phyloP scores from a whole-genome alignment of 495 filamentous ascomycete genomes.

The Alectoria sarmentosa region DNA sequence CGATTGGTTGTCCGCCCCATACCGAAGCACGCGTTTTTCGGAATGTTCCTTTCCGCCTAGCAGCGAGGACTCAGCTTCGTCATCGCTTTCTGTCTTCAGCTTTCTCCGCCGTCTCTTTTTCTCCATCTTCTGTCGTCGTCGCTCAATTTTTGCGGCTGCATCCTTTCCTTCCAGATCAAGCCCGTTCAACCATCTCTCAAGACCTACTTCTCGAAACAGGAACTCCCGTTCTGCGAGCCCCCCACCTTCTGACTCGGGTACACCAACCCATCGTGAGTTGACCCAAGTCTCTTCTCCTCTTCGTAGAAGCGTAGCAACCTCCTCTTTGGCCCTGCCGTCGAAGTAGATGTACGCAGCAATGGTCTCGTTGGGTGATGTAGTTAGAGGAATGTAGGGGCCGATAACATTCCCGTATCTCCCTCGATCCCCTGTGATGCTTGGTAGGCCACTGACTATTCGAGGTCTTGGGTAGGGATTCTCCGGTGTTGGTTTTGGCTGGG shows the following conservation, averaged over 20 bases:
- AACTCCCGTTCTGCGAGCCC: constrained; percentile 96
- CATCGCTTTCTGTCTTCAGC: constrained; percentile 39
- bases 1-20: constrained; percentile 63
- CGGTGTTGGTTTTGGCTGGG: constrained; percentile 65
- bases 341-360: constrained; percentile 99
- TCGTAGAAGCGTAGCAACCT: constrained; percentile 88
- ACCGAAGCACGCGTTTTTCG: constrained; percentile 60
- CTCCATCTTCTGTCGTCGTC: constrained; percentile 79
- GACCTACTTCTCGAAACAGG: constrained; percentile 90
- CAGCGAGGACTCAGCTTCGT: constrained; percentile 37
- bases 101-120: constrained; percentile 68
- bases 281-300: constrained; percentile 99
- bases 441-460: constrained; percentile 66
- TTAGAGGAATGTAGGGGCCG: constrained; percentile 83
- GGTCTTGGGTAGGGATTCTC: constrained; percentile 68
- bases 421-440: constrained; percentile 47
- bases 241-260: constrained; percentile 83
- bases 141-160: constrained; percentile 82
- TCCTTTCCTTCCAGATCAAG: constrained; percentile 84
- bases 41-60: constrained; percentile 25
- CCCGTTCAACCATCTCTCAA: constrained; percentile 93
- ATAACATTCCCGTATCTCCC: constrained; percentile 53
- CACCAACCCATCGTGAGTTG: constrained; percentile 93
- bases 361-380: constrained; percentile 85
- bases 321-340: constrained; percentile 89